Conservation (phyloP, 768 basidiomycete genomes). For the Russula sp. region DNA sequence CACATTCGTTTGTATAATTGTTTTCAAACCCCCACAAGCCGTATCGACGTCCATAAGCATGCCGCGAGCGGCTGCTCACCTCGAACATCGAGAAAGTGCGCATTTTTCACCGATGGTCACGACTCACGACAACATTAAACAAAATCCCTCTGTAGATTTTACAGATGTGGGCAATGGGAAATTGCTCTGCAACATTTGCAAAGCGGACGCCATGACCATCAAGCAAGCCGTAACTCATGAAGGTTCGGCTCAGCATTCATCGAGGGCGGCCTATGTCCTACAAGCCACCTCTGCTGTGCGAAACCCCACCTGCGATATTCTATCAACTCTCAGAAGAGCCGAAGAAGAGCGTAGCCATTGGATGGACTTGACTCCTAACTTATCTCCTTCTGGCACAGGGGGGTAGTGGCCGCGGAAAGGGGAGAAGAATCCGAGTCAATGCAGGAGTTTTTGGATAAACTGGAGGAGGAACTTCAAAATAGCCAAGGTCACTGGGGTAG, state of each 20-base stretch:
- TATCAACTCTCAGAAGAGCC: constrained; percentile 12
- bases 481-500: constrained; percentile 13
- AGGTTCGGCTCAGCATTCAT: constrained; percentile 31
- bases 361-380: constrained; percentile 25
- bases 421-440: constrained; percentile 29
- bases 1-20: constrained; percentile 2
- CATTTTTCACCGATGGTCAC: not conserved
- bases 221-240: constrained; percentile 39
- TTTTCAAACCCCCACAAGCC: not conserved
- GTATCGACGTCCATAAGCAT: constrained; percentile 21
- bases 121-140: not conserved
- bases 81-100: constrained; percentile 17
- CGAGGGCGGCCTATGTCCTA: constrained; percentile 22
- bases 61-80: constrained; percentile 21
- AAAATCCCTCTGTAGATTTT: constrained; percentile 32
- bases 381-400: constrained; percentile 28
- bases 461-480: constrained; percentile 16
- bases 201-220: constrained; percentile 32
- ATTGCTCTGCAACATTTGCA: constrained; percentile 40
- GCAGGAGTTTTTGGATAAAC: constrained; percentile 28
- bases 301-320: constrained; percentile 2
- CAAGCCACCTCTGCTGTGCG: constrained; percentile 19
- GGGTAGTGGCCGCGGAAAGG: constrained; percentile 27
- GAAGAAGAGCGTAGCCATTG: constrained; percentile 24
- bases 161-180: constrained; percentile 30